These are phyloP conservation scores for Hymenochaete sp. DNA, from an alignment of 1,284 basidiomycete genomes.

Conservation along the genomic window DNA sequence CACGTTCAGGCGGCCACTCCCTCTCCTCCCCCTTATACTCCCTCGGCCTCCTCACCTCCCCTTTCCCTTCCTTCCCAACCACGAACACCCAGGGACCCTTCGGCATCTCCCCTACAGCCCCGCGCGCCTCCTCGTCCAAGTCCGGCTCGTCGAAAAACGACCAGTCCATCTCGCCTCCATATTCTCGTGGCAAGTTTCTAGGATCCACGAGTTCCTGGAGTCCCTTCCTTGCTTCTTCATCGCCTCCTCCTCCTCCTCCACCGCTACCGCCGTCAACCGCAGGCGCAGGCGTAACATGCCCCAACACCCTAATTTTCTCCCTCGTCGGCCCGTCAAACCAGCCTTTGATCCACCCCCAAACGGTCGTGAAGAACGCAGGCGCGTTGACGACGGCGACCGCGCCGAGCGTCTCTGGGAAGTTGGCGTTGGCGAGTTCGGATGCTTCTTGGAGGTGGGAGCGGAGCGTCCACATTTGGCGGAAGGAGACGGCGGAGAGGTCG, in stretches of 20 bases:
- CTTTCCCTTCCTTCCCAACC: too few relatives aligned
- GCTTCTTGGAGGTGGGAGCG: constrained; percentile 66
- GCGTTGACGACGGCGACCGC: constrained; percentile 64
- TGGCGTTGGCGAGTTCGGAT: constrained; percentile 61
- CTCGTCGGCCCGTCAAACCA: constrained; percentile 75
- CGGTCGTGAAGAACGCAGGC: constrained; percentile 66
- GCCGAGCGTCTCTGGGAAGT: constrained; percentile 69
- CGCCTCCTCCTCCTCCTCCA: too few relatives aligned
- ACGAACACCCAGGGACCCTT: constrained; percentile 44
- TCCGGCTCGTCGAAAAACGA: constrained; percentile 51
- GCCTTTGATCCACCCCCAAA: constrained; percentile 73
- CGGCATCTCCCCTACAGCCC: constrained; percentile 38
- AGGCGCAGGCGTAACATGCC: constrained; percentile 26
- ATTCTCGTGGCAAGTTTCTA: constrained; percentile 50
- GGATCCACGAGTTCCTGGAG: constrained; percentile 46
- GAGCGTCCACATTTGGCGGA: constrained; percentile 58
- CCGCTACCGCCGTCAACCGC: background rate
- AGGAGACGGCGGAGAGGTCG: constrained; percentile 54
- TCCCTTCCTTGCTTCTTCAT: constrained; percentile 36
- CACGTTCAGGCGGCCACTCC: background rate
- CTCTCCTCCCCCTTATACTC: constrained; percentile 4
- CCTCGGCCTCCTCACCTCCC: constrained; percentile 22
- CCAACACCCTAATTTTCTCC: constrained; percentile 61
- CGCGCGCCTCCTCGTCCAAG: constrained; percentile 40
- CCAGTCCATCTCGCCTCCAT: constrained; percentile 66